phyloP scores from a whole-genome alignment of 805 yeast genomes.

The Wickerhamiella siamensis region DNA sequence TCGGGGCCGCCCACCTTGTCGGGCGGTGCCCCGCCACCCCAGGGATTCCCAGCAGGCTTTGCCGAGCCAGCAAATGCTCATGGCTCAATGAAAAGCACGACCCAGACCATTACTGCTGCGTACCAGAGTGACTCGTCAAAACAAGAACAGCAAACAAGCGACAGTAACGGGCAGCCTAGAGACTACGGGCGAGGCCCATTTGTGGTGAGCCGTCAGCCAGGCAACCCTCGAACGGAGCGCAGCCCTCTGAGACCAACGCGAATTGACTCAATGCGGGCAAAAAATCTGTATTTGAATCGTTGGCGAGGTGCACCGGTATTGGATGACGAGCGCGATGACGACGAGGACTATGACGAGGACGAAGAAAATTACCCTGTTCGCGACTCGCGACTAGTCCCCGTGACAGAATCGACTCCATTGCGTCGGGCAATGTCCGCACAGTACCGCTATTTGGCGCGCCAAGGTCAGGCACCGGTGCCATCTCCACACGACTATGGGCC shows the following conservation, averaged over 20 bases:
- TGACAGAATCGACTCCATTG: conserved; percentile 25
- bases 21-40: background rate
- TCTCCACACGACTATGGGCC: conserved; percentile 32
- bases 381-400: conserved; percentile 23
- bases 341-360: conserved; percentile 25
- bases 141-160: no score
- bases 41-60: no score
- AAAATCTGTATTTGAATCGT: conserved; percentile 16
- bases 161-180: background rate
- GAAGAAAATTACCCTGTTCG: conserved; percentile 38
- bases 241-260: conserved; percentile 2
- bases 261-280: conserved; percentile 18
- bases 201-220: conserved; percentile 1
- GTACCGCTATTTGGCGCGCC: conserved; percentile 2
- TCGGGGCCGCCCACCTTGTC: conserved; percentile 1
- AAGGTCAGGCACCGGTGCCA: background rate
- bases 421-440: conserved; percentile 4
- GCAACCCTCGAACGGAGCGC: conserved; percentile 1
- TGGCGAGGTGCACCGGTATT: conserved; percentile 13
- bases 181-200: conserved; percentile 1
- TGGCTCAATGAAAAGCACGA: no score
- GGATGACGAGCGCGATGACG: conserved; percentile 30
- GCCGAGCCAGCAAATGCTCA: no score
- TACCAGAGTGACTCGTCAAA: no score
- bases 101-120: no score